These are phyloP conservation scores for Musa schizocarpa DNA, from an alignment of 176 grass and related monocot species.

Conservation along the genomic window DNA sequence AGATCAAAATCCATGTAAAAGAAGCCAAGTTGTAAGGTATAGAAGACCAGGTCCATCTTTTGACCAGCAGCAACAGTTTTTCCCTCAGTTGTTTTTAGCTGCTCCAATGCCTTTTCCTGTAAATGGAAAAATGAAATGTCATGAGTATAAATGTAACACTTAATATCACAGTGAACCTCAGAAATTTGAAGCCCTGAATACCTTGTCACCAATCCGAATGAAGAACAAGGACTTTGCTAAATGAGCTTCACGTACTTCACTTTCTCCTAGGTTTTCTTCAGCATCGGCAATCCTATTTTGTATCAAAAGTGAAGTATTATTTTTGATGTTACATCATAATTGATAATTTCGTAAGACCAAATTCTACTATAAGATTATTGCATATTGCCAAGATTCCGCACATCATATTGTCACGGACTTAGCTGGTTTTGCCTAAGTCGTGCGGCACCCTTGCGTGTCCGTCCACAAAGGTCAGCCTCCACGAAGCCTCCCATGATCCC, in stretches of 20 bases:
- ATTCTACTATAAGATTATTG: neutral
- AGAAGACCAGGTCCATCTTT: constrained; percentile 98
- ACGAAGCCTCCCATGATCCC: no score
- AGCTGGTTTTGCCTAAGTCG: no score
- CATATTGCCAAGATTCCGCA: neutral
- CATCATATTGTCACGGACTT: no score
- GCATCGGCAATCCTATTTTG: constrained; percentile 75
- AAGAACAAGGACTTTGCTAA: constrained; percentile 80
- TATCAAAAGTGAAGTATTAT: constrained; percentile 19
- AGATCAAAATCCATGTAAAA: constrained; percentile 99
- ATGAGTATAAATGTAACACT: neutral
- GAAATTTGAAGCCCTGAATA: constrained; percentile 14
- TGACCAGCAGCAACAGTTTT: constrained; percentile 94
- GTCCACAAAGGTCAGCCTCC: no score
- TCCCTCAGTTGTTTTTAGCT: constrained; percentile 85
- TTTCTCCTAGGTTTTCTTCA: constrained; percentile 97
- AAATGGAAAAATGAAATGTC: constrained; percentile 14
- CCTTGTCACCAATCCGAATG: constrained; percentile 85
- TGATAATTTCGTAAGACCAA: neutral
- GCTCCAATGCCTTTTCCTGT: constrained; percentile 85
- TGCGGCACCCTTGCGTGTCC: no score
- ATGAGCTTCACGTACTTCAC: constrained; percentile 99
- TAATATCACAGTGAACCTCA: neutral
- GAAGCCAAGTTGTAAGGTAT: constrained; percentile 77
- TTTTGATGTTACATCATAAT: neutral